Evolutionary conservation across 176 grass and related monocot species (phyloP).

Genomic region (Avena sativa): DNA sequence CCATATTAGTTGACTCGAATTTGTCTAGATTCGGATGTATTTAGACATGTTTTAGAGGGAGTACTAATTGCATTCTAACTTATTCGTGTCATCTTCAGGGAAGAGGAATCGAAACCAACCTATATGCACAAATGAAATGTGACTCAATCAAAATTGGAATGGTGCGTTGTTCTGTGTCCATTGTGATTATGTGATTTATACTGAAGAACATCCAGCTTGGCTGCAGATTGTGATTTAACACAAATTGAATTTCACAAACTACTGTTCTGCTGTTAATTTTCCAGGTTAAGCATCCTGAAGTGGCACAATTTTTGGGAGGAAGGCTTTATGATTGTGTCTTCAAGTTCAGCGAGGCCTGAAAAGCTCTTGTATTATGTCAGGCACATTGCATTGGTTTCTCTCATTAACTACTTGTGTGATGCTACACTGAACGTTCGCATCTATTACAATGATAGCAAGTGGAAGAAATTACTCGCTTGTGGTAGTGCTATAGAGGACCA

Average conservation of each 20-base stretch:
- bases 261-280: background rate
- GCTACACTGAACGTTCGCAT: background rate
- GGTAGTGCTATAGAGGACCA: background rate
- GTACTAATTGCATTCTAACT: background rate
- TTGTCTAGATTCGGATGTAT: too few species aligned
- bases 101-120: slow-evolving; percentile 95
- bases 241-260: background rate
- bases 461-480: background rate
- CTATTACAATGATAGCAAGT: background rate
- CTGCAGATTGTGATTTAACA: background rate
- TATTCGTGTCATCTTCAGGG: slow-evolving; percentile 56
- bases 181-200: slow-evolving; percentile 20
- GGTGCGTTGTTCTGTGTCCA: slow-evolving; percentile 49
- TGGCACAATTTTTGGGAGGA: slow-evolving; percentile 96
- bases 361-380: slow-evolving; percentile 11
- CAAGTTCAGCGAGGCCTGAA: slow-evolving; percentile 88
- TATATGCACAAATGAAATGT: slow-evolving; percentile 91
- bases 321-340: slow-evolving; percentile 98
- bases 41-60: too few species aligned
- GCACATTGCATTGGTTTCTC: background rate
- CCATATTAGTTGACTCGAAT: too few species aligned
- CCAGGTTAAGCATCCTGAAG: slow-evolving; percentile 97
- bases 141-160: slow-evolving; percentile 98
- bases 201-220: background rate
- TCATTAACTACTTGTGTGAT: background rate